Percentiles rank a stretch among this genome's conserved stretches.
phyloP scores from a whole-genome alignment of 768 basidiomycete species.

The Mycena indigotica region DNA sequence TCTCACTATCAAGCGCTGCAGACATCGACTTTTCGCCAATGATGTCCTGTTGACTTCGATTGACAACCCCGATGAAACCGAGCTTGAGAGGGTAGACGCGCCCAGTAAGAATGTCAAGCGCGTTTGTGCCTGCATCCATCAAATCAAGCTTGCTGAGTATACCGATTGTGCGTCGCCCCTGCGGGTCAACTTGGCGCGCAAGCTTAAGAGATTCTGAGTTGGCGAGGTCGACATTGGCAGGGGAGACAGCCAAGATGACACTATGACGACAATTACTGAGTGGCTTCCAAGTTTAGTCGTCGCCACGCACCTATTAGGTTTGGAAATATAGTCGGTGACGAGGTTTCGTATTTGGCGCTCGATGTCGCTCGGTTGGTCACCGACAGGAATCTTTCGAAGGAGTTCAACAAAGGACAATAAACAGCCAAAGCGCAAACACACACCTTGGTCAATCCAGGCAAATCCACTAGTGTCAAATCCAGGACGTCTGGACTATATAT shows the following conservation, averaged over 20 bases:
- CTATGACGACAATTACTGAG: conserved; percentile 39
- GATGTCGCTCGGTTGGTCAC: conserved; percentile 97
- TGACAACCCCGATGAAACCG: conserved; percentile 97
- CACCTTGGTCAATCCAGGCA: conserved; percentile 96
- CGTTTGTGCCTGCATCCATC: conserved; percentile 99
- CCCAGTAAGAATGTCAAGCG: conserved; percentile 92
- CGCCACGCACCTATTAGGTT: conserved; percentile 82
- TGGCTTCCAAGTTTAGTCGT: not conserved
- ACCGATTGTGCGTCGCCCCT: conserved; percentile 94
- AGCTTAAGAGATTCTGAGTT: conserved; percentile 98
- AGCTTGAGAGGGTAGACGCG: conserved; percentile 97
- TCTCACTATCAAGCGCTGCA: conserved; percentile 83
- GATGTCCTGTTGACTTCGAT: conserved; percentile 97
- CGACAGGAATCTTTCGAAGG: conserved; percentile 77
- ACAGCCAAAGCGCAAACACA: conserved; percentile 24
- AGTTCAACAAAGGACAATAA: not conserved
- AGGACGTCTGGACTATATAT: conserved; percentile 96
- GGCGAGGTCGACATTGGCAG: conserved; percentile 97
- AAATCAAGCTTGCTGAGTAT: conserved; percentile 96
- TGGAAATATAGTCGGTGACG: conserved; percentile 94
- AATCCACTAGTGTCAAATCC: conserved; percentile 93
- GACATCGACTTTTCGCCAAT: conserved; percentile 81
- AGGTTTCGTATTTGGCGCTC: conserved; percentile 94
- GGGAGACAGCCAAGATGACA: conserved; percentile 94
- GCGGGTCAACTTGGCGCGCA: conserved; percentile 92